phyloP scores from a whole-genome alignment of 1,284 basidiomycete genomes.

The Malassezia globosa region DNA sequence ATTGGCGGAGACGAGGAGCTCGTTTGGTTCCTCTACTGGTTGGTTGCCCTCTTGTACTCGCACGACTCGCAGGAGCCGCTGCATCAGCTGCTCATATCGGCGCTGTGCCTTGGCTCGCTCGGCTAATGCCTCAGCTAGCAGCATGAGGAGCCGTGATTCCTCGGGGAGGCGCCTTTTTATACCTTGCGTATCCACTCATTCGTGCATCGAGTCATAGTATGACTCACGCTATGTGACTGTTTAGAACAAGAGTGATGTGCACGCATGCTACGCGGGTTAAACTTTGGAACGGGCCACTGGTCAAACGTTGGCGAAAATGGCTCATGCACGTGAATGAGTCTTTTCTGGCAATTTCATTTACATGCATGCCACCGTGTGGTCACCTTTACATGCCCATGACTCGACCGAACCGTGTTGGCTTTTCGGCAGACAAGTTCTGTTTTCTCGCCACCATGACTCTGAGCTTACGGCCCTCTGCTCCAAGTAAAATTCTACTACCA shows the following conservation, averaged over 20 bases:
- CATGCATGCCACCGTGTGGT: too few species aligned
- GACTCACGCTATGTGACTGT: too few species aligned
- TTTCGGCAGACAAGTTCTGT: too few species aligned
- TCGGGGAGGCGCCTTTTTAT: neutral
- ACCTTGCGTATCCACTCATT: neutral
- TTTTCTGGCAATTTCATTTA: too few species aligned
- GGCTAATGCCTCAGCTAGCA: constrained; percentile 2
- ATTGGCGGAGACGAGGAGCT: neutral
- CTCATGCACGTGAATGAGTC: too few species aligned
- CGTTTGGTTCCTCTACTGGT: neutral
- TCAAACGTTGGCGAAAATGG: too few species aligned
- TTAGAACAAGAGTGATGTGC: too few species aligned
- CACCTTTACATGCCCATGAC: too few species aligned
- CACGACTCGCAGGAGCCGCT: neutral
- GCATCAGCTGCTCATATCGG: neutral
- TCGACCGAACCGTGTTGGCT: too few species aligned
- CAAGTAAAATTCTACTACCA: too few species aligned
- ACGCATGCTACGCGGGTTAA: neutral
- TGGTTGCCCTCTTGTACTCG: constrained; percentile 1
- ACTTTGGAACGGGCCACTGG: neutral
- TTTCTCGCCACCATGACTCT: too few species aligned
- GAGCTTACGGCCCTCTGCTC: too few species aligned
- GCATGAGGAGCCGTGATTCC: neutral
- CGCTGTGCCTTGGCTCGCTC: constrained; percentile 1
- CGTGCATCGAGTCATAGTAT: neutral